Conservation (phyloP, 768 basidiomycete genomes). For the Tephrocybe sp. region DNA sequence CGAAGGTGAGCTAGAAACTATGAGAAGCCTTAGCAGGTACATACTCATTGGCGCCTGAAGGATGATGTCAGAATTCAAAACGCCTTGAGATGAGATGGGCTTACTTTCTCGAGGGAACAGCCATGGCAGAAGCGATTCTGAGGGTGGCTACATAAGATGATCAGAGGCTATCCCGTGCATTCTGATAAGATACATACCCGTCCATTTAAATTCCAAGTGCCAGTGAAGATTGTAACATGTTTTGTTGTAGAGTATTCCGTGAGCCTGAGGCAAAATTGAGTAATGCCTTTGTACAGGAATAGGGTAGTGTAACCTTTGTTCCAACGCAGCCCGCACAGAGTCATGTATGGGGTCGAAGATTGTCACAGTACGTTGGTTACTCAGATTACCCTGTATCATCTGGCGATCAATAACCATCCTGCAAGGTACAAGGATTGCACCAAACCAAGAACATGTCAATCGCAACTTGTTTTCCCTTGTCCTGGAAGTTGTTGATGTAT, state of each 20-base stretch:
- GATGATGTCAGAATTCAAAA: conserved; percentile 13
- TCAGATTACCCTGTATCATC: conserved; percentile 92
- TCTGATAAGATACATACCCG: conserved; percentile 46
- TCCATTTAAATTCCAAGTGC: conserved; percentile 97
- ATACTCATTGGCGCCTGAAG: not conserved
- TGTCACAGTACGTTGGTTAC: conserved; percentile 80
- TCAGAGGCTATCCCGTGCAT: not conserved
- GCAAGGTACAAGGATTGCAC: not conserved
- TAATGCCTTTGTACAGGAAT: not conserved
- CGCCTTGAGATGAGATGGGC: conserved; percentile 20
- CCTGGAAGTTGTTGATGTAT: conserved; percentile 98
- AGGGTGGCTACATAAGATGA: conserved; percentile 51
- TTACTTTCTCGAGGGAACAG: conserved; percentile 81
- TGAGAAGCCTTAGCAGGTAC: too few species aligned
- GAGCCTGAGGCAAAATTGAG: conserved; percentile 40
- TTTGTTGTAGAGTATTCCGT: conserved; percentile 83
- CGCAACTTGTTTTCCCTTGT: conserved; percentile 89
- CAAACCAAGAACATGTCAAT: conserved; percentile 94
- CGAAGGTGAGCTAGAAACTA: too few species aligned
- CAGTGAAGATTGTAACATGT: conserved; percentile 74
- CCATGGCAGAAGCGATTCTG: conserved; percentile 87
- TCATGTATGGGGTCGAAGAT: conserved; percentile 96
- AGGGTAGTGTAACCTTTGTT: conserved; percentile 56
- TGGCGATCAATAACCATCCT: conserved; percentile 8
- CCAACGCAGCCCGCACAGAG: conserved; percentile 70